Base-by-base conservation (phyloP, 306 rosid species). In the Vigna unguiculata region DNA sequence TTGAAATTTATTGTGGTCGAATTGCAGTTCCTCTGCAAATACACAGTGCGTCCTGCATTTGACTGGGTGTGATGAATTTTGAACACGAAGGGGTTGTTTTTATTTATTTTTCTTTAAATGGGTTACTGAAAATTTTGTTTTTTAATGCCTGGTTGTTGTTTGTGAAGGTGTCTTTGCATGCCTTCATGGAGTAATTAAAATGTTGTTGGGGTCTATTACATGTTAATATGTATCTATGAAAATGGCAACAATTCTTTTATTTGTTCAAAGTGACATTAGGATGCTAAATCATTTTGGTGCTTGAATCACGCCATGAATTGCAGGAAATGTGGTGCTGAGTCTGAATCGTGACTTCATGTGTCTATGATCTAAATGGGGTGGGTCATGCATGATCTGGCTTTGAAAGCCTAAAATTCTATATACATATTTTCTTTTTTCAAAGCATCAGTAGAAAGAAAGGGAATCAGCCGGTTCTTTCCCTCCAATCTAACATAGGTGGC, bases 21-120 rank as follows among this genome's bases (percentile, higher is more conserved):
- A 43, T 53, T 28, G 54, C 30, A 58, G 67, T 70, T 79, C 41
- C 57, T 60, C 45, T 75, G 65, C 45, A 54, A 69, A 24, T 46
- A 43, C 32, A 8, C 2, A 32, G 74, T 20, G 57, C 34, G 13
- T 69, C 48, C n/a, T 15, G 55, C 60, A 69, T 61, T 9, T 67
- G 80, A 74, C 11, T 20, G 34, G 40, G 55, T 45, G 8, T 81
- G 34, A 36, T 65, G 53, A 59, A 6, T 7, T 25, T 75, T 59
- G 55, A 69, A 52, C 69, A 43, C 9, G 16, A 12, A 19, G 43
- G 17, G 19, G 2, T 40, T 40, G 12, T 12, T 12, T 43, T 43
- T 40, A 16, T 40, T 60, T 28, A n/a, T 74, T 36, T 28, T 25
- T 24, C 24, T 71, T 62, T 52, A n/a, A 24, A 16, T 24, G 77